These are phyloP conservation scores for Colletotrichum lini DNA, from an alignment of 2,329 filamentous ascomycete species.

Conservation along the genomic window DNA sequence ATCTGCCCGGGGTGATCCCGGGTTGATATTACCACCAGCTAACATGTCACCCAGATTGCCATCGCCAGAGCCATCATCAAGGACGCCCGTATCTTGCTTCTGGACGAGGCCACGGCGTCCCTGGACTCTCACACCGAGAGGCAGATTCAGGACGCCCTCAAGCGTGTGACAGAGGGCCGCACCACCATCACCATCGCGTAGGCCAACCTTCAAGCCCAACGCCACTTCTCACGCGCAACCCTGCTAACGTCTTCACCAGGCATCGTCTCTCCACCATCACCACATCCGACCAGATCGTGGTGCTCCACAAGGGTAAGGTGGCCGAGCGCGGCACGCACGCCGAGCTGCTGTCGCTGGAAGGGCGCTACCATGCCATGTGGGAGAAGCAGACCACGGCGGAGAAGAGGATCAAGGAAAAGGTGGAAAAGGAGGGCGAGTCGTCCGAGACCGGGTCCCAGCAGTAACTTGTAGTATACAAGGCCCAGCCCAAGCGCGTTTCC, in stretches of 20 bases:
- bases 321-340: constrained; percentile 66
- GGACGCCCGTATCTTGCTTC: constrained; percentile 77
- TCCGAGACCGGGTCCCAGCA: constrained; percentile 35
- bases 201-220: constrained; percentile 38
- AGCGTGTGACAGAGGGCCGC: constrained; percentile 61
- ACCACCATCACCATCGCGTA: constrained; percentile 68
- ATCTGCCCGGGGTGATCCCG: too few relatives aligned
- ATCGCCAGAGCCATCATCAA: constrained; percentile 78
- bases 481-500: background rate
- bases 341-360: constrained; percentile 60
- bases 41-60: constrained; percentile 55
- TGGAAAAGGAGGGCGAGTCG: constrained; percentile 36
- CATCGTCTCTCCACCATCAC: constrained; percentile 72
- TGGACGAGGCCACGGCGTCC: constrained; percentile 81
- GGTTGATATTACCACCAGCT: background rate
- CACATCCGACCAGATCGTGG: constrained; percentile 68
- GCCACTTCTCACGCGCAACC: background rate
- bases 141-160: constrained; percentile 69
- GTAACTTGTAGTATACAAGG: background rate
- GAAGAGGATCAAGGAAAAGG: constrained; percentile 49
- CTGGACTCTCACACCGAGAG: constrained; percentile 74
- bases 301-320: constrained; percentile 66
- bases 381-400: constrained; percentile 63
- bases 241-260: constrained; percentile 46
- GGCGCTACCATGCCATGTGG: constrained; percentile 68